Conservation (phyloP, 331 rosid genomes). For the Saraca asoca region DNA sequence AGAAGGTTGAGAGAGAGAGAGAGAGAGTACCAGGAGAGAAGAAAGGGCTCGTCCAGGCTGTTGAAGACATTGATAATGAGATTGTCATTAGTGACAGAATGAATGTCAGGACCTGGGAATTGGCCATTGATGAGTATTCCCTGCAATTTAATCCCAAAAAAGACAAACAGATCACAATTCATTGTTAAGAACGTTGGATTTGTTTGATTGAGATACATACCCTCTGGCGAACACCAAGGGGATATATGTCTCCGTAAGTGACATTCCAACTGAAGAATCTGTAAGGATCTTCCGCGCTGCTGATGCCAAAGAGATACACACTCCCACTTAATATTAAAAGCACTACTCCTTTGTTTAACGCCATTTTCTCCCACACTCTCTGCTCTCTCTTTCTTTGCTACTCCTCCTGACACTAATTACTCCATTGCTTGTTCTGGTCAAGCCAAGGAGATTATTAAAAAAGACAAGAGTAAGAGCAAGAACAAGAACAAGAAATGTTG, state of each 20-base stretch:
- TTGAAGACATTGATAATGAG: constrained; percentile 94
- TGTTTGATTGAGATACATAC: constrained; percentile 30
- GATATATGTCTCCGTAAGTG: constrained; percentile 86
- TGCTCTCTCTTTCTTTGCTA: too few species aligned
- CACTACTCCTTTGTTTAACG: too few species aligned
- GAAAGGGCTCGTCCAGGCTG: constrained; percentile 91
- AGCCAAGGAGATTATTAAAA: too few species aligned
- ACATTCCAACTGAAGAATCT: constrained; percentile 89
- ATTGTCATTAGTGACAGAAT: constrained; percentile 92
- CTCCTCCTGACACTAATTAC: too few species aligned
- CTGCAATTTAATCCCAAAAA: constrained; percentile 36
- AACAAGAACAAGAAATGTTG: too few species aligned
- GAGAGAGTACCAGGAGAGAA: constrained; percentile 69
- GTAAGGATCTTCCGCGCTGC: constrained; percentile 87
- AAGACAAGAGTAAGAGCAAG: too few species aligned
- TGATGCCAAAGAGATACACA: constrained; percentile 47
- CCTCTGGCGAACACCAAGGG: constrained; percentile 91
- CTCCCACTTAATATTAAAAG: not conserved
- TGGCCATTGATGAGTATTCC: constrained; percentile 94
- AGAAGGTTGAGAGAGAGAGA: not conserved
- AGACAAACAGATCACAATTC: not conserved
- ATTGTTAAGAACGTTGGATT: not conserved
- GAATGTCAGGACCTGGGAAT: constrained; percentile 96
- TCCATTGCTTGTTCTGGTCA: too few species aligned
- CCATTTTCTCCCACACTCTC: too few species aligned